Base-by-base conservation (phyloP, 2,329 filamentous ascomycete genomes). In the Monilinia laxa region DNA sequence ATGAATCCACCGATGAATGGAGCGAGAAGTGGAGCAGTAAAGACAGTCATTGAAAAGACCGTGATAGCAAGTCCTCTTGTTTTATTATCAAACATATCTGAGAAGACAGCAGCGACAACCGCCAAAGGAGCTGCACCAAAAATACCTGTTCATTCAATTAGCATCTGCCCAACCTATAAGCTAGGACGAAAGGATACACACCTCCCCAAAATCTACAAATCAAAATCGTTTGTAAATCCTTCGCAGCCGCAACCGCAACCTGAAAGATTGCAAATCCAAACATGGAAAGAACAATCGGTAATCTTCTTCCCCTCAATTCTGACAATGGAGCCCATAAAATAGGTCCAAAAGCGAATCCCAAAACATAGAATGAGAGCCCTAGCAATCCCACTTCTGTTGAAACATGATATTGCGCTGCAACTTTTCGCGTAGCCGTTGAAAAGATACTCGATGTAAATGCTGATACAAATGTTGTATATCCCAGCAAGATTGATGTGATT, bases 371-470 rank as follows among this genome's bases (percentile, higher is more conserved):
- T 0, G 87, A 87, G 0, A 90, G 82, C 25, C 88, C 88, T 14
- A 92, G 79, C 4, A 89, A 75, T 57, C 86, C 85, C 54, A 91
- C 86, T 73, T 89, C 85, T 6, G 76, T 75, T 20, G 83, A 84
- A 42, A 92, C 88, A 68, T 81, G 71, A 72, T 87, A 93, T 71
- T 87, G 77, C 3, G 68, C 66, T 4, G 86, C 83, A 14, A 93
- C 81, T 23, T 80, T 75, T 10, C 72, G 70, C 1, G 87, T 91
- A 7, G 89, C 88, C 31, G 87, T 80, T 1, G 89, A 91, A 79
- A 91, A 93, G 74, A 93, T 87, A 77, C 85, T 89, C n/a, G 87
- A 89, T 0, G 88, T 86, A 74, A 93, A 93, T 5, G 90, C 85
- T 0, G 89, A 81, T 2, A 85, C 85, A 73, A 93, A 81, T 23